Evolutionary conservation across 1,284 basidiomycete species (phyloP).

Genomic region (Mycena citricolor): DNA sequence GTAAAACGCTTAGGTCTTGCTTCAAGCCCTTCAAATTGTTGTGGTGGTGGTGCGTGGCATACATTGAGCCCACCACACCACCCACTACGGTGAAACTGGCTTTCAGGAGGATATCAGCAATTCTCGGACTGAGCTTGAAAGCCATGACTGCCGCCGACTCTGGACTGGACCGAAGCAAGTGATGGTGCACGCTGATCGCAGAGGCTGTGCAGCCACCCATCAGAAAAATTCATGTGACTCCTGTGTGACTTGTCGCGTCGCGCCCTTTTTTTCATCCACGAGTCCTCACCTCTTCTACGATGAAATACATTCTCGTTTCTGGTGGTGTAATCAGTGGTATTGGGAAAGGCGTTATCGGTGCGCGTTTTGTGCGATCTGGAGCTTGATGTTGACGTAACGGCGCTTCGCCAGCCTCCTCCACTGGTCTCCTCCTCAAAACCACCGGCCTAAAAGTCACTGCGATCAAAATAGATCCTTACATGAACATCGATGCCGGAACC

Average conservation of each 20-base stretch:
- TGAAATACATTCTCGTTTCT: constrained; percentile 87
- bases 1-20: constrained; percentile 21
- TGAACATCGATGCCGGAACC: constrained; percentile 99
- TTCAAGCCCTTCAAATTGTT: constrained; percentile 24
- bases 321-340: constrained; percentile 94
- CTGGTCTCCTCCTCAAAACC: constrained; percentile 94
- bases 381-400: constrained; percentile 7
- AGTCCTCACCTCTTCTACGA: constrained; percentile 3
- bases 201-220: too few relatives aligned
- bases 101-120: constrained; percentile 20
- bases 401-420: constrained; percentile 86
- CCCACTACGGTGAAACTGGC: constrained; percentile 18
- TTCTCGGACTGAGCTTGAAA: constrained; percentile 9
- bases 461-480: constrained; percentile 99
- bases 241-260: constrained; percentile 20
- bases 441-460: constrained; percentile 95
- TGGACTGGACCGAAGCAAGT: too few relatives aligned
- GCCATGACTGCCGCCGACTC: too few relatives aligned
- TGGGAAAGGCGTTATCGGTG: constrained; percentile 93
- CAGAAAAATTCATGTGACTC: constrained; percentile 20
- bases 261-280: constrained; percentile 4
- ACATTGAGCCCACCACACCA: constrained; percentile 21
- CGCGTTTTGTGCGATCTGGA: constrained; percentile 29
- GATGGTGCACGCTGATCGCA: too few relatives aligned
- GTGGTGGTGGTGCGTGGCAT: constrained; percentile 24